These are phyloP conservation scores for Daedalea quercina DNA, from an alignment of 768 basidiomycete genomes.

Conservation along the genomic window DNA sequence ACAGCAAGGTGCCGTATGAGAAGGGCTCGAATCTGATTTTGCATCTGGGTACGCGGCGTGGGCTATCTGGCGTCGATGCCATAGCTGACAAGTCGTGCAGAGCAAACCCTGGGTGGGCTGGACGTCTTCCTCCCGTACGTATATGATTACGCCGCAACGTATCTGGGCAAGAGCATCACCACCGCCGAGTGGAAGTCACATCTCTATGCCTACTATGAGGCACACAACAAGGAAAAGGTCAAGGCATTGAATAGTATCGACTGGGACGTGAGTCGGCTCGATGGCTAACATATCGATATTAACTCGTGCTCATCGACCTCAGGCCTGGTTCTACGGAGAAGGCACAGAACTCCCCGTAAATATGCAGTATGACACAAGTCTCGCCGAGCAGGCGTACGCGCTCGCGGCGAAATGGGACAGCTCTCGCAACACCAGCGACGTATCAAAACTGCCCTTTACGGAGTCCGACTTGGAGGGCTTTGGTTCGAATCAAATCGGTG, in stretches of 20 bases:
- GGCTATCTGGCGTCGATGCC: not conserved
- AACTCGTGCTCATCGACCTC: not conserved
- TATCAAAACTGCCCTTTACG: slow-evolving; percentile 47
- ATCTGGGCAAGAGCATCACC: slow-evolving; percentile 76
- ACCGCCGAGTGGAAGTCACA: slow-evolving; percentile 82
- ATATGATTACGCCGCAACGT: slow-evolving; percentile 75
- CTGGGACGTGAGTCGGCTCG: slow-evolving; percentile 57
- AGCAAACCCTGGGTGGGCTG: slow-evolving; percentile 72
- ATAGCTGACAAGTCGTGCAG: slow-evolving; percentile 24
- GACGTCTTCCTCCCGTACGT: slow-evolving; percentile 83
- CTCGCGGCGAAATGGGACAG: slow-evolving; percentile 73
- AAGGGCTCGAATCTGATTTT: slow-evolving; percentile 88
- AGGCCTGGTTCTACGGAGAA: slow-evolving; percentile 83
- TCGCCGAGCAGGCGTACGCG: slow-evolving; percentile 62
- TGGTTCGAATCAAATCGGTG: slow-evolving; percentile 73
- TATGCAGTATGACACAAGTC: slow-evolving; percentile 66
- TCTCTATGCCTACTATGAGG: slow-evolving; percentile 62
- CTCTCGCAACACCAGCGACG: slow-evolving; percentile 41
- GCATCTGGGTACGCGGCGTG: slow-evolving; percentile 53
- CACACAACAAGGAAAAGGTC: slow-evolving; percentile 52
- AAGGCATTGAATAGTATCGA: slow-evolving; percentile 61
- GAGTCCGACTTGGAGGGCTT: slow-evolving; percentile 54
- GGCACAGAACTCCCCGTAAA: slow-evolving; percentile 67
- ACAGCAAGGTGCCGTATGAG: slow-evolving; percentile 72
- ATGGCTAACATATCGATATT: not conserved